Percentiles rank a stretch among this genome's conserved stretches.
phyloP scores from a whole-genome alignment of 1,284 basidiomycete species.

The Leccinum subatratum region DNA sequence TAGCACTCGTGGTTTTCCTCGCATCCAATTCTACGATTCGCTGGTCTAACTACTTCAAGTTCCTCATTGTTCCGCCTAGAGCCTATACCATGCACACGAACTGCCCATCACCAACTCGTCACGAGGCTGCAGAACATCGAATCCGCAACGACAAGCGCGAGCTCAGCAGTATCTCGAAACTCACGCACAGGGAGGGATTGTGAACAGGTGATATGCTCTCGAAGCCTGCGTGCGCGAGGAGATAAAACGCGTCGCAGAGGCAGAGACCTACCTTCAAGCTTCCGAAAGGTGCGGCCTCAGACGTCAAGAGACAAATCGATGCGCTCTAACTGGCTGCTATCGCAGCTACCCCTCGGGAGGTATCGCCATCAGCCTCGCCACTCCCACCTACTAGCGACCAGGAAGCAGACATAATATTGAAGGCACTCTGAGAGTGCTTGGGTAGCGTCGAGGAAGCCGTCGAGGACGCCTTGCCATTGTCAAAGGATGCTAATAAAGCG shows the following conservation, averaged over 20 bases:
- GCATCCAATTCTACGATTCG: constrained; percentile 44
- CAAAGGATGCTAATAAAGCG: constrained; percentile 45
- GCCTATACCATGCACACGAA: constrained; percentile 45
- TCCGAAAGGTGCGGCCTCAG: constrained; percentile 41
- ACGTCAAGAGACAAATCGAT: constrained; percentile 54
- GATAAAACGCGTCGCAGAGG: constrained; percentile 44
- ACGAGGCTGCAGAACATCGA: constrained; percentile 55
- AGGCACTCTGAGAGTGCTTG: constrained; percentile 58
- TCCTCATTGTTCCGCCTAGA: constrained; percentile 23
- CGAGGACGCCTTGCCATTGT: constrained; percentile 62
- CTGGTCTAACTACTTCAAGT: constrained; percentile 22
- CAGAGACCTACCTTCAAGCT: constrained; percentile 47
- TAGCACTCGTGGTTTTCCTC: constrained; percentile 23
- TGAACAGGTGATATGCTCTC: constrained; percentile 47
- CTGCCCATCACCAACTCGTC: constrained; percentile 63
- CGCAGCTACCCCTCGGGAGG: constrained; percentile 39
- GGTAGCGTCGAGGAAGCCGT: constrained; percentile 64
- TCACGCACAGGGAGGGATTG: constrained; percentile 46
- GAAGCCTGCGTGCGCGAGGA: constrained; percentile 58
- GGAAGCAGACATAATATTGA: constrained; percentile 53
- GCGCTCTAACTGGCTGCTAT: constrained; percentile 44
- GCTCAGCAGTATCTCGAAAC: constrained; percentile 47
- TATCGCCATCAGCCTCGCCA: constrained; percentile 11
- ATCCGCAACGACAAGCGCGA: constrained; percentile 46
- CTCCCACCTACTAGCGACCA: constrained; percentile 39